Conservation (phyloP, 2,329 filamentous ascomycete genomes). For the Microdochium nivale region DNA sequence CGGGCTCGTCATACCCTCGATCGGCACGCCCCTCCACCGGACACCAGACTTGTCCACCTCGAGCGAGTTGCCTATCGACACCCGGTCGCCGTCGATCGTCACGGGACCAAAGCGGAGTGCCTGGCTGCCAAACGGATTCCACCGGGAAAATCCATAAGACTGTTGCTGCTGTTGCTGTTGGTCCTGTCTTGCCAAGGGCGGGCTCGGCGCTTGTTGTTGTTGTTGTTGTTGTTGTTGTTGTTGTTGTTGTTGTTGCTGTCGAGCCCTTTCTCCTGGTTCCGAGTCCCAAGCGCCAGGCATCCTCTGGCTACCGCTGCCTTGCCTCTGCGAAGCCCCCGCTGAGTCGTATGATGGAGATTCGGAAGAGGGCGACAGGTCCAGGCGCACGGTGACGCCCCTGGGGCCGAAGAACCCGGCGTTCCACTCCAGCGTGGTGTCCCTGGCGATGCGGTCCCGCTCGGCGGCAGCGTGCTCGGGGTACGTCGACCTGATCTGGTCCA, state of each 20-base stretch:
- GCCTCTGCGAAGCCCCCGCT: not conserved
- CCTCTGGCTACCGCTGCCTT: conserved; percentile 1
- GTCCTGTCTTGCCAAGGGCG: not conserved
- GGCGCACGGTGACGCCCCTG: conserved; percentile 34
- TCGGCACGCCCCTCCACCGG: conserved; percentile 33
- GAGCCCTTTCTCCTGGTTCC: conserved; percentile 13
- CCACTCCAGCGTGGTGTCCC: conserved; percentile 42
- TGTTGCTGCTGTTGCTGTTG: not conserved
- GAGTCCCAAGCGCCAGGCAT: conserved; percentile 24
- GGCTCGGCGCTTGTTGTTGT: not conserved
- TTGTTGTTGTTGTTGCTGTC: not conserved
- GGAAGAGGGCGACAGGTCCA: conserved; percentile 13
- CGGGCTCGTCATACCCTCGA: conserved; percentile 29
- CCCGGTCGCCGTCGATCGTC: conserved; percentile 30
- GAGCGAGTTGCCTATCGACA: conserved; percentile 32
- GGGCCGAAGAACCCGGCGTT: conserved; percentile 48
- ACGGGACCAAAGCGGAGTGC: conserved; percentile 29
- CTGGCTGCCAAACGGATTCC: conserved; percentile 13
- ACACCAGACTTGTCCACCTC: conserved; percentile 36
- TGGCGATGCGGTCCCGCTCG: conserved; percentile 19
- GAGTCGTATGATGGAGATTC: not conserved
- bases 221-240: not conserved
- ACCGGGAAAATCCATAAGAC: conserved; percentile 7
- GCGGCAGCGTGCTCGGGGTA: conserved; percentile 9
- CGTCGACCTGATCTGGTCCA: conserved; percentile 24